Evolutionary conservation across 2,329 filamentous ascomycete genomes (phyloP), one percentile per base, ranked within the genome.

Genomic region (Colletotrichum shisoi): DNA sequence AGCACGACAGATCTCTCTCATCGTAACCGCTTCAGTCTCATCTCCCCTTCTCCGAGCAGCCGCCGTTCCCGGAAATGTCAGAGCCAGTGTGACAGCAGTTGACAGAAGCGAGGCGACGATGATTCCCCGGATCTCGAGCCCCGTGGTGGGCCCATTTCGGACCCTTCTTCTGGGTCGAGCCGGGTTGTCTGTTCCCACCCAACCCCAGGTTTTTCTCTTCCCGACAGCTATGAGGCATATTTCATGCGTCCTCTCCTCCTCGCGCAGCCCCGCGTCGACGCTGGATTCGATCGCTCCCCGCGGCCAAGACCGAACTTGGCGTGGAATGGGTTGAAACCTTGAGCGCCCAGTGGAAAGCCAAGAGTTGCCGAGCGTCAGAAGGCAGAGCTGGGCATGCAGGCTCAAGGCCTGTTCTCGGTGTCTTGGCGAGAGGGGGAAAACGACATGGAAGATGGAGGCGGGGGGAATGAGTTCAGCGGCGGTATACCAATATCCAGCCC

Each of bases 361-460:
- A 68, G 65, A 68, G n/a, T 7, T 7, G 49, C 54, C 53, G 42
- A 64, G 65, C 19, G 65, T 60, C 54, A 65, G 62, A 56, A 65
- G 44, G 37, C 34, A 34, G 31, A 56, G 61, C 64, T 67, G 54
- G 61, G 64, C 64, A 64, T 64, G 64, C 64, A 67, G 34, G 63
- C 44, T 59, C 37, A 57, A 59, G 49, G 61, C 42, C 64, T 67
- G 54, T 34, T 46, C 61, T 68, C 61, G 54, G 65, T 39, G 42
- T 60, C 65, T 68, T 68, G 65, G 65, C 65, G 39, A 31, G 65
- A 68, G 65, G 65, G 63, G 63, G 44, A 39, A 49, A 13, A n/a
- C 8, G 34, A 39, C 34, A 42, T 19, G 6, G 21, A 42, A 15
- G 21, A 40, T 2, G n/a, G 17, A 39, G 27, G n/a, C n/a, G 8